phyloP scores from a whole-genome alignment of 257 asterid species.

The Misopates orontium region DNA sequence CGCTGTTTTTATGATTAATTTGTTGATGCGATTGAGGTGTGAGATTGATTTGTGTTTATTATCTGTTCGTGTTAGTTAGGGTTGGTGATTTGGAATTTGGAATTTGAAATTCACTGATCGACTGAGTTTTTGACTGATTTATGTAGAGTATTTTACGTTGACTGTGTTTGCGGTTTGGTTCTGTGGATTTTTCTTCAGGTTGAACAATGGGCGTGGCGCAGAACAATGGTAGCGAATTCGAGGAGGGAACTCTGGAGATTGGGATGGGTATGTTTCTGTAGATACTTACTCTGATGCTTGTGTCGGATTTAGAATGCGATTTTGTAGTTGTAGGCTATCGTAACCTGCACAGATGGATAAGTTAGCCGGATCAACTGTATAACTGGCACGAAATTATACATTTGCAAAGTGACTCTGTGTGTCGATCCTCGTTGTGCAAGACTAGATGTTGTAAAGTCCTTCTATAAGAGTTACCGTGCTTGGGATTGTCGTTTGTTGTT shows the following conservation, averaged over 20 bases:
- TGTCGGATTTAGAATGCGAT: too few species aligned
- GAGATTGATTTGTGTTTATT: background rate
- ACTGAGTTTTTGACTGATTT: constrained; percentile 22
- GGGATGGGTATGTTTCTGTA: constrained; percentile 73
- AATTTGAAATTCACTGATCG: constrained; percentile 1
- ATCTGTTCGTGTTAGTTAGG: too few species aligned
- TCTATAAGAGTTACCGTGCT: too few species aligned
- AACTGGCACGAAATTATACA: too few species aligned
- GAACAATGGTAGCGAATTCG: constrained; percentile 56
- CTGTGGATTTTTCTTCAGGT: constrained; percentile 32
- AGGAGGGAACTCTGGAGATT: constrained; percentile 89
- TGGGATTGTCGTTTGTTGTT: too few species aligned
- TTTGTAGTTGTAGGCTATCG: too few species aligned
- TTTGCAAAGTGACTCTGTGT: too few species aligned
- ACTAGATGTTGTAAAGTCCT: too few species aligned
- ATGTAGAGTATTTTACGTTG: background rate
- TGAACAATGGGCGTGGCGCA: constrained; percentile 59
- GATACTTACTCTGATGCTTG: too few species aligned
- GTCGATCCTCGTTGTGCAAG: too few species aligned
- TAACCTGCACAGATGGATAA: too few species aligned
- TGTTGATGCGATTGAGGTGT: constrained; percentile 16
- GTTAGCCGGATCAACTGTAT: too few species aligned
- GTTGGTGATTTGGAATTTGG: background rate
- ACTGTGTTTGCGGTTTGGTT: constrained; percentile 14
- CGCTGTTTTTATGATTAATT: background rate